phyloP scores from a whole-genome alignment of 2,329 filamentous ascomycete genomes.

The Aspergillus alliaceus region DNA sequence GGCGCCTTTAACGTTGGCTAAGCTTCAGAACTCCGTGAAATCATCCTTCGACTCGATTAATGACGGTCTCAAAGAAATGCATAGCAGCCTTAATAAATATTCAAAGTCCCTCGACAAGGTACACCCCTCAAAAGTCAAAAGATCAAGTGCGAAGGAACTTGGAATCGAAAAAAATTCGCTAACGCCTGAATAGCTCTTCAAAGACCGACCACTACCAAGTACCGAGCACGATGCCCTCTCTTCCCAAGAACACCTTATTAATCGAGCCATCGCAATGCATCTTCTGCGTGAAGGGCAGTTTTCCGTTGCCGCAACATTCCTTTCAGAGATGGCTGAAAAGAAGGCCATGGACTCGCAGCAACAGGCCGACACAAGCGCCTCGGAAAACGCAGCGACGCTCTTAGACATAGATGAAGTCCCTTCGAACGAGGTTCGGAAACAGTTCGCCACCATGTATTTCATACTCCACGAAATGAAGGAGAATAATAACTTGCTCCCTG shows the following conservation, averaged over 20 bases:
- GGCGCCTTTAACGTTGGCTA: conserved; percentile 73
- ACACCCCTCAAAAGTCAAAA: conserved; percentile 6
- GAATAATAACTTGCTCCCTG: conserved; percentile 71
- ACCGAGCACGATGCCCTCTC: conserved; percentile 79
- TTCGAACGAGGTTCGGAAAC: conserved; percentile 68
- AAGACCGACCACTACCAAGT: conserved; percentile 67
- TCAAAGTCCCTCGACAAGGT: conserved; percentile 83
- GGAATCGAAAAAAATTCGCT: too few species aligned
- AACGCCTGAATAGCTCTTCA: conserved; percentile 56
- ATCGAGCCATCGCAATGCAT: conserved; percentile 95
- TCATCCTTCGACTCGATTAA: conserved; percentile 77
- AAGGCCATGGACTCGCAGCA: conserved; percentile 39
- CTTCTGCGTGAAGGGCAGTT: conserved; percentile 93
- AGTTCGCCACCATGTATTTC: conserved; percentile 87
- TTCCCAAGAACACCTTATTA: conserved; percentile 74
- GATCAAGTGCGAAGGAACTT: not conserved
- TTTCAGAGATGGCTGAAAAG: conserved; percentile 64
- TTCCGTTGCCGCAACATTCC: conserved; percentile 79
- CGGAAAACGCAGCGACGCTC: conserved; percentile 42
- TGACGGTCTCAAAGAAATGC: conserved; percentile 77
- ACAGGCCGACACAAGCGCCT: conserved; percentile 29
- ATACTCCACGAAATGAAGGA: conserved; percentile 77
- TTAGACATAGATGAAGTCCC: conserved; percentile 59
- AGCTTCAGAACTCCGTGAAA: conserved; percentile 83
- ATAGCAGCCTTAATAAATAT: conserved; percentile 79